Percentiles rank a stretch among this genome's conserved stretches.
These are phyloP conservation scores for Carallia pectinifolia DNA, from an alignment of 345 rosid genomes.

Conservation along the genomic window DNA sequence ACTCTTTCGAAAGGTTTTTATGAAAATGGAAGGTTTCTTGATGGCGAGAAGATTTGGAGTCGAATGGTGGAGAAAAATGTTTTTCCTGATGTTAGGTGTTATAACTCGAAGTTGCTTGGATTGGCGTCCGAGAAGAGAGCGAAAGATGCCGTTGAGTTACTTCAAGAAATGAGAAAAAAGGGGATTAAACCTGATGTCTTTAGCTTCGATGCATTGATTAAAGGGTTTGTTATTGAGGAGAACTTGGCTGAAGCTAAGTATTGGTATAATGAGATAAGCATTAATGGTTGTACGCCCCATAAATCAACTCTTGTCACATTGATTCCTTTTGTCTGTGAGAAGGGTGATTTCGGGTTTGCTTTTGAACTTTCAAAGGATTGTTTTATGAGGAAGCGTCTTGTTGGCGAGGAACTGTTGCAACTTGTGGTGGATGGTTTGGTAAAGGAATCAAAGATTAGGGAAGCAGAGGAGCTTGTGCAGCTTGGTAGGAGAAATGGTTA, in stretches of 20 bases:
- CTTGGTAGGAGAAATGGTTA: conserved; percentile 44
- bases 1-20: conserved; percentile 45
- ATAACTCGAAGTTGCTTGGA: conserved; percentile 54
- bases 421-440: conserved; percentile 51
- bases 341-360: conserved; percentile 54
- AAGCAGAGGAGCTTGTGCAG: conserved; percentile 56
- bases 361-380: conserved; percentile 44
- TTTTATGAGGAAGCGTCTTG: conserved; percentile 22
- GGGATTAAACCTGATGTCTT: conserved; percentile 45
- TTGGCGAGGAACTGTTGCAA: conserved; percentile 43
- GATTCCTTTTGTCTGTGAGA: conserved; percentile 46
- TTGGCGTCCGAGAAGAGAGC: conserved; percentile 41
- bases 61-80: conserved; percentile 46
- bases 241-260: conserved; percentile 48
- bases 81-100: conserved; percentile 50
- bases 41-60: conserved; percentile 64
- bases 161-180: conserved; percentile 42
- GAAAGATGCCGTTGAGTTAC: conserved; percentile 42
- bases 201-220: conserved; percentile 57
- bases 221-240: conserved; percentile 43
- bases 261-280: conserved; percentile 51
- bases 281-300: conserved; percentile 32
- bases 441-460: conserved; percentile 43
- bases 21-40: conserved; percentile 39
- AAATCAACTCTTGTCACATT: conserved; percentile 35